phyloP scores from a whole-genome alignment of 2,329 filamentous ascomycete genomes.

The Diaporthe sp. region DNA sequence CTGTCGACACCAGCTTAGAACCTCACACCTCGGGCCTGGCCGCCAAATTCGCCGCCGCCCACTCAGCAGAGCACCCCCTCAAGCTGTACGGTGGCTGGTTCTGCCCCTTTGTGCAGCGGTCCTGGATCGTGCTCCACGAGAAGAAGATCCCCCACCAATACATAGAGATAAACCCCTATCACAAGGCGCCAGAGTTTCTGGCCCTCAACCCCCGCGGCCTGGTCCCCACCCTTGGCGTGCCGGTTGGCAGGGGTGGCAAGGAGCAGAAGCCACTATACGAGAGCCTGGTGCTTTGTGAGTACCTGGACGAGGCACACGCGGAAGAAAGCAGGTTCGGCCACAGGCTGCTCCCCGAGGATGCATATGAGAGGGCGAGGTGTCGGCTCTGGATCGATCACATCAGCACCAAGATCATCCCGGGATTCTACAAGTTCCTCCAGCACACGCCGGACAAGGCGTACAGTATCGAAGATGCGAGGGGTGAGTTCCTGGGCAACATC shows the following conservation, averaged over 20 bases:
- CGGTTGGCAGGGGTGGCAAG: slow-evolving; percentile 48
- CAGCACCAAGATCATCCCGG: slow-evolving; percentile 75
- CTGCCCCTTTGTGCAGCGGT: slow-evolving; percentile 78
- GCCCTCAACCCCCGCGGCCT: slow-evolving; percentile 81
- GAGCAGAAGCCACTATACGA: slow-evolving; percentile 76
- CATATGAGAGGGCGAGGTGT: slow-evolving; percentile 75
- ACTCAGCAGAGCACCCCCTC: slow-evolving; percentile 63
- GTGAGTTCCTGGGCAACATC: slow-evolving; percentile 71
- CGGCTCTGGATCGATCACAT: slow-evolving; percentile 84
- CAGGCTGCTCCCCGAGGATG: slow-evolving; percentile 69
- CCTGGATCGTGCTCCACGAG: slow-evolving; percentile 81
- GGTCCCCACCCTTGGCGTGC: slow-evolving; percentile 77
- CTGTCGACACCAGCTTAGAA: slow-evolving; percentile 63
- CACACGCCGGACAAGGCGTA: slow-evolving; percentile 65
- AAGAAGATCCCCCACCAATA: slow-evolving; percentile 83
- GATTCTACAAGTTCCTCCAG: slow-evolving; percentile 75
- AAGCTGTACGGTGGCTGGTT: slow-evolving; percentile 84
- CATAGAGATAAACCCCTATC: slow-evolving; percentile 83
- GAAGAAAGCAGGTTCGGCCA: slow-evolving; percentile 58
- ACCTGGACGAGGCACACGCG: slow-evolving; percentile 79
- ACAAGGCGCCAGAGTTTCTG: slow-evolving; percentile 78
- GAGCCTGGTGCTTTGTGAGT: slow-evolving; percentile 80
- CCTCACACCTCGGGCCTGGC: slow-evolving; percentile 64
- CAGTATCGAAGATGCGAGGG: slow-evolving; percentile 66
- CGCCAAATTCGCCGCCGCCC: slow-evolving; percentile 59